phyloP scores from a whole-genome alignment of 73 alveolate genomes.

The Stentor coeruleus region DNA sequence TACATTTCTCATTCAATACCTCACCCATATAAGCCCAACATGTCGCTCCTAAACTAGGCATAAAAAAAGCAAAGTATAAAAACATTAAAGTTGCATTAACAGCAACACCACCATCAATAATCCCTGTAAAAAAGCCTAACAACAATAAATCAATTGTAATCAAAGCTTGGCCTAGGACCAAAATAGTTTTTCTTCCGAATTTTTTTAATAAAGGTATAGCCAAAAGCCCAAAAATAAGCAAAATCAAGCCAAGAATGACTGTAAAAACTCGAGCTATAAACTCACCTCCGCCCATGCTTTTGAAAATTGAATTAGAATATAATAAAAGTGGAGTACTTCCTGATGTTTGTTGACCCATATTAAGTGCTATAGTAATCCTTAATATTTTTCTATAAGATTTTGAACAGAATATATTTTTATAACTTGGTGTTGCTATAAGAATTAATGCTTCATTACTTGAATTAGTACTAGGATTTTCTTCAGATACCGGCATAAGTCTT shows the following conservation, averaged over 20 bases:
- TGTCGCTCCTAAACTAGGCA: background rate
- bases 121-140: background rate
- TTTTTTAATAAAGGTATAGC: background rate
- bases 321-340: background rate
- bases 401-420: background rate
- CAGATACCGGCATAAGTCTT: no score
- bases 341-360: background rate
- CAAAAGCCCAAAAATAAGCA: background rate
- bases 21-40: slow-evolving; percentile 1
- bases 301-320: background rate
- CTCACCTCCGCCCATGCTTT: background rate
- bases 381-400: background rate
- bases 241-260: background rate
- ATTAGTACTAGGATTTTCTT: no score
- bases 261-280: slow-evolving; percentile 8
- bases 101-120: background rate
- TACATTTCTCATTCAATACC: background rate
- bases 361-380: background rate
- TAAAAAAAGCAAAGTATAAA: background rate
- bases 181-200: background rate
- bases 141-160: background rate
- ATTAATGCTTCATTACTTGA: no score
- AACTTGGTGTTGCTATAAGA: no score
- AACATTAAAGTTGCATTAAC: background rate
- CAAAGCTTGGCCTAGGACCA: background rate